A percentile compares a stretch with the other conserved stretches of the same genome.
These are phyloP conservation scores for Ascocoryne sarcoides DNA, from an alignment of 2,329 filamentous ascomycete species.

Conservation along the genomic window DNA sequence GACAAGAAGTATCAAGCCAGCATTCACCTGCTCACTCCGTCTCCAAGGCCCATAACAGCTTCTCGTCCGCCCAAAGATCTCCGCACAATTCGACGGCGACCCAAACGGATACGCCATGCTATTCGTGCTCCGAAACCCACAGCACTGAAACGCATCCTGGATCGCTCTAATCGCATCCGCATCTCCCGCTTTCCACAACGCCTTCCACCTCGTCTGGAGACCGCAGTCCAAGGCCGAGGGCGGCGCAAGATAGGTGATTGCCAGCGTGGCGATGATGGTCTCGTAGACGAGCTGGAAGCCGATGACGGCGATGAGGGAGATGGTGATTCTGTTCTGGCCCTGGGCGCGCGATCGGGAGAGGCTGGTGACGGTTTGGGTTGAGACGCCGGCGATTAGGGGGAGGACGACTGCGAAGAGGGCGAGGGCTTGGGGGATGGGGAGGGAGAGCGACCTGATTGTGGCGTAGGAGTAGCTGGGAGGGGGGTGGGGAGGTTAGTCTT, in stretches of 20 bases:
- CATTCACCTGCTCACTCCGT: slow-evolving; percentile 42
- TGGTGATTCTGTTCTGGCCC: slow-evolving; percentile 16
- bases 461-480: slow-evolving; percentile 22
- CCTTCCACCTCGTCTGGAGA: slow-evolving; percentile 48
- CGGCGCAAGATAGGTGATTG: slow-evolving; percentile 24
- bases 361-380: slow-evolving; percentile 17
- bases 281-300: slow-evolving; percentile 27
- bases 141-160: slow-evolving; percentile 59
- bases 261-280: slow-evolving; percentile 24
- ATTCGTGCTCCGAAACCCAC: slow-evolving; percentile 47
- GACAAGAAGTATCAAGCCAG: slow-evolving; percentile 47
- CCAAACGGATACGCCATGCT: slow-evolving; percentile 58
- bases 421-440: slow-evolving; percentile 25
- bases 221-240: slow-evolving; percentile 36
- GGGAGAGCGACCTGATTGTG: slow-evolving; percentile 22
- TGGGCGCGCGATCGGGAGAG: slow-evolving; percentile 15
- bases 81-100: slow-evolving; percentile 12
- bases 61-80: slow-evolving; percentile 6
- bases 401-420: slow-evolving; percentile 24
- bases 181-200: slow-evolving; percentile 44
- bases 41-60: slow-evolving; percentile 49
- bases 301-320: slow-evolving; percentile 24
- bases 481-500: slow-evolving; percentile 2
- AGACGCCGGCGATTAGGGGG: slow-evolving; percentile 24
- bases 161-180: slow-evolving; percentile 44